phyloP scores from a whole-genome alignment of 352 stramenopile genomes.

The Globisporangium iwayamae region DNA sequence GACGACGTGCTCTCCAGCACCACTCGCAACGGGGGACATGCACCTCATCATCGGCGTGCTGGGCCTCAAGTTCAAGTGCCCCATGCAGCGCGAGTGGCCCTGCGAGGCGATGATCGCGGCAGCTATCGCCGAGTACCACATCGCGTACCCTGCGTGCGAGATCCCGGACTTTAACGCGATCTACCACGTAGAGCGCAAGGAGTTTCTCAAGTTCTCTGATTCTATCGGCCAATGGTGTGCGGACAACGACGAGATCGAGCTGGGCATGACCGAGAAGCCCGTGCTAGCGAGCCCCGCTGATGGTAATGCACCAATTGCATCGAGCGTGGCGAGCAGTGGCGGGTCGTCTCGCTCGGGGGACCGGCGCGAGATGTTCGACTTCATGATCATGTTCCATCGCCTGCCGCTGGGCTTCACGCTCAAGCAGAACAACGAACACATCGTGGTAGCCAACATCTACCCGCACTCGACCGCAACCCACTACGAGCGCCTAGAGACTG shows the following conservation, averaged over 20 bases:
- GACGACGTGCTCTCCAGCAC: constrained; percentile 14
- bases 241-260: constrained; percentile 61
- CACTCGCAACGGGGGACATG: constrained; percentile 20
- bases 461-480: constrained; percentile 70
- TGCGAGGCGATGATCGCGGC: constrained; percentile 65
- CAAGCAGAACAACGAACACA: constrained; percentile 71
- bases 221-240: constrained; percentile 46
- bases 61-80: constrained; percentile 49
- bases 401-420: constrained; percentile 84
- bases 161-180: constrained; percentile 76
- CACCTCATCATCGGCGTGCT: constrained; percentile 44
- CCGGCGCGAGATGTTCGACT: constrained; percentile 46
- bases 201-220: constrained; percentile 46
- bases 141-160: constrained; percentile 53
- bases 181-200: constrained; percentile 56
- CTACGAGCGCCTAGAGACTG: constrained; percentile 64
- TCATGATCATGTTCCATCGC: constrained; percentile 80
- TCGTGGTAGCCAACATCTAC: constrained; percentile 83
- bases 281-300: constrained; percentile 3
- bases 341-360: constrained; percentile 17
- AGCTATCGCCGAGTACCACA: constrained; percentile 62
- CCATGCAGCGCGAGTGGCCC: constrained; percentile 55
- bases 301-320: neutral
- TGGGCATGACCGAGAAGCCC: constrained; percentile 41
- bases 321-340: constrained; percentile 28